Evolutionary conservation across 2,329 filamentous ascomycete genomes (phyloP).

Genomic region (Fusarium robinianum): DNA sequence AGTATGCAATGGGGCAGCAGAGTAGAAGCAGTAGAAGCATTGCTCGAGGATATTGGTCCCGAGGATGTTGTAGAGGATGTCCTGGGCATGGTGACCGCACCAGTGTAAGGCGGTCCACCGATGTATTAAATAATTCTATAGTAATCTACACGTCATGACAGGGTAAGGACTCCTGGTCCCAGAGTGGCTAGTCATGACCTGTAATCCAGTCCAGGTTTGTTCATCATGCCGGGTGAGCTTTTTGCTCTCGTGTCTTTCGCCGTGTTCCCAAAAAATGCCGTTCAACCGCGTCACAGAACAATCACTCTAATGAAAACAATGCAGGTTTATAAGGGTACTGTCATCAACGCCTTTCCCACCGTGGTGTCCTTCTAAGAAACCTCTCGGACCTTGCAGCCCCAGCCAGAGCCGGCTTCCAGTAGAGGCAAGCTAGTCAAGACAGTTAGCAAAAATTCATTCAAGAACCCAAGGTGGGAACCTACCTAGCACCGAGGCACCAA

Average conservation of each 20-base stretch:
- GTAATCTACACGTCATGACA: conserved; percentile 33
- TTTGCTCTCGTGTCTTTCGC: conserved; percentile 18
- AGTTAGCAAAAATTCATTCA: not conserved
- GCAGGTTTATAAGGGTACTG: conserved; percentile 25
- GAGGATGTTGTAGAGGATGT: conserved; percentile 70
- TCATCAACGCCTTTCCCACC: conserved; percentile 32
- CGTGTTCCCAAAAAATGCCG: conserved; percentile 33
- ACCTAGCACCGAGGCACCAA: conserved; percentile 97
- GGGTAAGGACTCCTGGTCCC: conserved; percentile 26
- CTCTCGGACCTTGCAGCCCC: conserved; percentile 85
- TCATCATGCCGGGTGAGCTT: conserved; percentile 24
- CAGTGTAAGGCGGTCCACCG: conserved; percentile 40
- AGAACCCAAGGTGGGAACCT: conserved; percentile 43
- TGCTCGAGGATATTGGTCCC: conserved; percentile 65
- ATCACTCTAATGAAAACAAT: conserved; percentile 29
- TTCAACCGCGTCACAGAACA: conserved; percentile 26
- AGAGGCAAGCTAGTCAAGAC: conserved; percentile 72
- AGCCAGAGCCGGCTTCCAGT: conserved; percentile 79
- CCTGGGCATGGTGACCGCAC: conserved; percentile 59
- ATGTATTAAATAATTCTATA: conserved; percentile 38
- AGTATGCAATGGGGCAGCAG: conserved; percentile 95
- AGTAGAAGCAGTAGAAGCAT: conserved; percentile 65
- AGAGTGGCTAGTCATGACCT: conserved; percentile 21
- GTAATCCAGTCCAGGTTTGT: conserved; percentile 23
- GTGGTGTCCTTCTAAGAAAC: conserved; percentile 55